Evolutionary conservation across 768 basidiomycete genomes (phyloP), one percentile per base, ranked within the genome.

Genomic region (Tubosaeta brunneosetosa): DNA sequence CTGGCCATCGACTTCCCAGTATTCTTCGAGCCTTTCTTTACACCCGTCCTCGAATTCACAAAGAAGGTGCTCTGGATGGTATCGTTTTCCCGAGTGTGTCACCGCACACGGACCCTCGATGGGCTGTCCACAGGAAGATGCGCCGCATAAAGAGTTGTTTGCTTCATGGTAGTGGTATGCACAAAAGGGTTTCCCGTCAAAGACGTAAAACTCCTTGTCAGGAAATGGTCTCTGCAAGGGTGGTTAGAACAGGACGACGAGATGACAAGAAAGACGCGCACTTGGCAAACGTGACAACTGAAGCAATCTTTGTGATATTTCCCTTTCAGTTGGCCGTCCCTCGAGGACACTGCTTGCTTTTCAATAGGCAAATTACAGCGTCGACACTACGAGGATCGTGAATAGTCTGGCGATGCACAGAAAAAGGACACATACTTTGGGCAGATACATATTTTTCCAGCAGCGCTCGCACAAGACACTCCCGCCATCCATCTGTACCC

Each of bases 361-460:
- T 97, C 94, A 42, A 97, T 97, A 0, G 91, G 85, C 19, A 85
- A 64, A 62, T 81, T 82, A 67, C 94, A 97, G 42, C 93, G 79
- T 32, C 93, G 89, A 65, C 94, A 97, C 89, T 92, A 29, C 29
- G 27, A 17, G 29, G 34, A 47, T 22, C 46, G 22, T 55, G 34
- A 56, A 40, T 32, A 29, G 34, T 50, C 26, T 17, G 42, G 26
- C 47, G 34, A 43, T 36, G 47, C 43, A n/a, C 17, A 12, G 26
- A 3, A 19, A 25, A 22, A 42, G 14, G 47, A 44, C 43, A 45
- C 81, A 38, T 56, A 88, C 91, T 76, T 92, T 93, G 55, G 94
- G 94, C 56, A 97, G 71, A 73, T 95, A 97, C 85, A 94, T 88
- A 62, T 88, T 84, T 77, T 95, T 97, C 94, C 94, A 97, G 68